These are phyloP conservation scores for Grosmannia clavigera DNA, from an alignment of 2,329 filamentous ascomycete species.

Conservation along the genomic window DNA sequence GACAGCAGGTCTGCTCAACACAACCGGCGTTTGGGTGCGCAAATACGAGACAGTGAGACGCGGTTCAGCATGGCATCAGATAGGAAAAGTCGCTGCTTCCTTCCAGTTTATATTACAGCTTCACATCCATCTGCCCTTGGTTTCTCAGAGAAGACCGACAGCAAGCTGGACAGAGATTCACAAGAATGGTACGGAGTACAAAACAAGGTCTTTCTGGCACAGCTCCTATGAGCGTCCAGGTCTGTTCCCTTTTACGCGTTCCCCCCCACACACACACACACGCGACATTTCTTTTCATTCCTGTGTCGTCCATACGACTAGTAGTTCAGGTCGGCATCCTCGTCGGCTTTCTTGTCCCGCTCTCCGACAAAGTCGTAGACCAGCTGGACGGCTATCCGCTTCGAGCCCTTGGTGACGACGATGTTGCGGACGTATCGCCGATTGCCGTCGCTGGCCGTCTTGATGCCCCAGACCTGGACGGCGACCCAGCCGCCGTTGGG, in stretches of 20 bases:
- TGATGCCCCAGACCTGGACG: conserved; percentile 49
- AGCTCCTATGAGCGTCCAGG: not conserved
- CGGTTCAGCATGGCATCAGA: too few species aligned
- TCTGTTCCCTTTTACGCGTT: too few species aligned
- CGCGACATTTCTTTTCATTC: too few species aligned
- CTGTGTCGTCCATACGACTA: not conserved
- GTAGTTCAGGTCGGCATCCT: conserved; percentile 5
- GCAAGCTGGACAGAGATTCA: too few species aligned
- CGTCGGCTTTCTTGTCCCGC: conserved; percentile 3
- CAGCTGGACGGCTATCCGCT: conserved; percentile 38
- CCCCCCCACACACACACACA: conserved; percentile 1
- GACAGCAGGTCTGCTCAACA: not conserved
- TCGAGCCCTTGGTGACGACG: conserved; percentile 35
- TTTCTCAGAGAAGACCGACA: not conserved
- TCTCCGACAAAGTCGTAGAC: conserved; percentile 39
- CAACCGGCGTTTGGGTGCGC: not conserved
- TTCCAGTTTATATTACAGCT: too few species aligned
- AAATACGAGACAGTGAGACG: not conserved
- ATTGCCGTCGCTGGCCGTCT: conserved; percentile 34
- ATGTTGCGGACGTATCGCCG: conserved; percentile 41
- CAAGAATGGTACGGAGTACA: too few species aligned
- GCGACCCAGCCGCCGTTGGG: conserved; percentile 41
- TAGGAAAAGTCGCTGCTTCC: not conserved
- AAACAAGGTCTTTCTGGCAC: not conserved
- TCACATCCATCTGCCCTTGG: not conserved